Percentiles rank a stretch among this genome's conserved stretches.
Evolutionary conservation across 345 rosid species (phyloP).

Genomic region (Gossypium ekmanianum): DNA sequence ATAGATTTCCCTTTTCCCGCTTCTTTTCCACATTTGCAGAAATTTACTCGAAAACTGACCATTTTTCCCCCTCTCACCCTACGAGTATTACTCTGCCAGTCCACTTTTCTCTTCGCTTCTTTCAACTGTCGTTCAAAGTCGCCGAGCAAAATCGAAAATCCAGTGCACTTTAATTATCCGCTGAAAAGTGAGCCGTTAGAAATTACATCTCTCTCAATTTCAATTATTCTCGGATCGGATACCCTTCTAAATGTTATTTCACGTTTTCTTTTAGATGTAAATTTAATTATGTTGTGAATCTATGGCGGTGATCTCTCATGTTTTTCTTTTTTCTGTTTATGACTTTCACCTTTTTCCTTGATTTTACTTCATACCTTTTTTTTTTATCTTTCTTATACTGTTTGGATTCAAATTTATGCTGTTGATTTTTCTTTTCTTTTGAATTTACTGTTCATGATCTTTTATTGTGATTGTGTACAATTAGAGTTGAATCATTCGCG

Average conservation of each 20-base stretch:
- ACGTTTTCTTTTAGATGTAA: background rate
- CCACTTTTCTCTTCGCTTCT: slow-evolving; percentile 3
- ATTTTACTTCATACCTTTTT: background rate
- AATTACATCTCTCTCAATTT: background rate
- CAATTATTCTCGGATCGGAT: background rate
- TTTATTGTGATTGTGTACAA: background rate
- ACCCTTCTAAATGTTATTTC: background rate
- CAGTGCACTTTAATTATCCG: background rate
- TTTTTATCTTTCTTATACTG: background rate
- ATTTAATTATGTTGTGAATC: background rate
- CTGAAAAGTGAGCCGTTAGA: background rate
- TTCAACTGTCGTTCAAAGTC: background rate
- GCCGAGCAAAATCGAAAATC: background rate
- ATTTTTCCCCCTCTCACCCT: background rate
- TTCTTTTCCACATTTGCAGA: background rate
- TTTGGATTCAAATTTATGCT: background rate
- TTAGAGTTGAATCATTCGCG: background rate
- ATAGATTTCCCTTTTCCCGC: slow-evolving; percentile 11
- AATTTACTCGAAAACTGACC: background rate
- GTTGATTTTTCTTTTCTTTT: background rate
- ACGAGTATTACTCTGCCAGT: background rate
- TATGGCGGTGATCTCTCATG: background rate
- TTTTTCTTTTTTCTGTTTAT: background rate
- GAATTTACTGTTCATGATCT: background rate
- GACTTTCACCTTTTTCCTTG: background rate